Evolutionary conservation across 495 filamentous ascomycete species (phyloP), one percentile per base, ranked within the genome.

Genomic region (Aspergillus haitiensis): DNA sequence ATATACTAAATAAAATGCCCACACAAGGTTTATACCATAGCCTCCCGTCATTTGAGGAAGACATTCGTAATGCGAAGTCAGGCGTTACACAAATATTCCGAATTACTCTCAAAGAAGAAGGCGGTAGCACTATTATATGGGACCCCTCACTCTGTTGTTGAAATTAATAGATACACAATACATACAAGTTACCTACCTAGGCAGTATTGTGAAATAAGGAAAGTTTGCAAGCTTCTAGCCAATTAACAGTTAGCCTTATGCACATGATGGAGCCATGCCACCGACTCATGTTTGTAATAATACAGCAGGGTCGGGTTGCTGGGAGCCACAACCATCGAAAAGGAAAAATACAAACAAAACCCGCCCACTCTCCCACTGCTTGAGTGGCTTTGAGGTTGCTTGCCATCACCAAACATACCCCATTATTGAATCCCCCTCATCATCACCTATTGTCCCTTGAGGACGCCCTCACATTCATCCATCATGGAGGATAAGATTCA

Each of bases 401-500:
- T 27, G 21, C 21, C 21, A 27, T 27, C 3, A 27, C 21, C 21
- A 27, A 27, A 27, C 27, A 27, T 37, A 35, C 56, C 10, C 9
- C 11, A 18, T 56, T 31, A 45, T 47, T 44, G 37, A 56, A 27
- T 45, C 16, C 16, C 16, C 18, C 46, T 27, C 45, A 39, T 11
- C 52, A 59, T 46, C 39, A 31, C 55, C 58, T 48, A 12, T 64
- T 55, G 15, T 52, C 36, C 18, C 52, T 53, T 54, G 63, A 70
- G 65, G 68, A 37, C 32, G 35, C 13, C 55, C 59, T 62, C 61
- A 52, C 55, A 53, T 54, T 63, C 54, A 61, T 64, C 69, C 71
- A 78, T 64, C 65, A 96, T 96, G 92, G 91, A 90, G 69, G 79
- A 83, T 52, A 77, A 78, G 60, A 79, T 90, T 65, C 84, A 86